These are phyloP conservation scores for Suillus paluster DNA, from an alignment of 768 basidiomycete genomes.

Conservation along the genomic window DNA sequence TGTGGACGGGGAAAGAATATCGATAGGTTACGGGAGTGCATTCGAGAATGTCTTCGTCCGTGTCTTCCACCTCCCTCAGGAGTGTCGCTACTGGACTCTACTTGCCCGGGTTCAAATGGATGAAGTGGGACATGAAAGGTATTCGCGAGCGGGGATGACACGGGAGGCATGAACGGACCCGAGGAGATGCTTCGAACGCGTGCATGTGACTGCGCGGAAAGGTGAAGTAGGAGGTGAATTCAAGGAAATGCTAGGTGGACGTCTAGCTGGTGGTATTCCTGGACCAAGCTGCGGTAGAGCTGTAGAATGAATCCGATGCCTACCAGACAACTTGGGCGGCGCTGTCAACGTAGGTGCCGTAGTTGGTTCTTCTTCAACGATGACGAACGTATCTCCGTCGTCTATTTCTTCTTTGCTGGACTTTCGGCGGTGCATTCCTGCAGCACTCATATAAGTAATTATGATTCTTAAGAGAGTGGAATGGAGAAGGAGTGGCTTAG, in stretches of 20 bases:
- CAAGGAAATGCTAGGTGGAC: too few relatives aligned
- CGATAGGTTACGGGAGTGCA: conserved; percentile 92
- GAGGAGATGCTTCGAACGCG: too few relatives aligned
- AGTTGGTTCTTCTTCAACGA: conserved; percentile 6
- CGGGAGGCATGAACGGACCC: too few relatives aligned
- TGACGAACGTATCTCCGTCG: conserved; percentile 20
- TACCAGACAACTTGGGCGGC: conserved; percentile 14
- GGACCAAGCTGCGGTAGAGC: too few relatives aligned
- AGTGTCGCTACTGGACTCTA: conserved; percentile 24
- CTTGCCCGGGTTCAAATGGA: conserved; percentile 22
- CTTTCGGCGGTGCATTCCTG: conserved; percentile 46
- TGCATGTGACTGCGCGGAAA: too few relatives aligned
- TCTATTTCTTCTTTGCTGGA: conserved; percentile 46
- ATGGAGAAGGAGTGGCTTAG: conserved; percentile 6
- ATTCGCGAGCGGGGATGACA: too few relatives aligned
- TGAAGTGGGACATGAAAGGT: conserved; percentile 31
- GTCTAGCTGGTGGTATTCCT: too few relatives aligned
- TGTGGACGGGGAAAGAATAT: conserved; percentile 84
- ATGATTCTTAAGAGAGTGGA: conserved; percentile 2
- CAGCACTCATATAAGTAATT: neutral
- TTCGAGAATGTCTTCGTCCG: conserved; percentile 60
- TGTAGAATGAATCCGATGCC: too few relatives aligned
- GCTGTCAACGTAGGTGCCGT: conserved; percentile 12
- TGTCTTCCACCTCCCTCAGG: conserved; percentile 17
- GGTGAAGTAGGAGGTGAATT: too few relatives aligned